Percentiles rank a stretch among this genome's conserved stretches.
Conservation (phyloP, 768 basidiomycete genomes). For the Gymnopilus dilepis region DNA sequence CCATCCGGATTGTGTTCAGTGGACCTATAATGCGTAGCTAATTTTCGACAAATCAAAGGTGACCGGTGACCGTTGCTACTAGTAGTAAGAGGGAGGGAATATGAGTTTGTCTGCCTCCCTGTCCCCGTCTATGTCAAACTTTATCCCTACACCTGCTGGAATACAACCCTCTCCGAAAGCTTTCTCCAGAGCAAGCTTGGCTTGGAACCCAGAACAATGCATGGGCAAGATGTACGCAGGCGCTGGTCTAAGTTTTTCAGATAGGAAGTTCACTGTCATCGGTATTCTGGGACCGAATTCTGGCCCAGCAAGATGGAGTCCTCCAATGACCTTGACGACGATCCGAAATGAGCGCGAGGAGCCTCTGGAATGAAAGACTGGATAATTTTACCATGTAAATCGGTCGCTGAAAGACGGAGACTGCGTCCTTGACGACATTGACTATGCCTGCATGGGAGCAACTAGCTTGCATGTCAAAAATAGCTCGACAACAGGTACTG, state of each 20-base stretch:
- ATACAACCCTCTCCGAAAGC: constrained; percentile 80
- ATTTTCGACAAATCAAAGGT: too few relatives aligned
- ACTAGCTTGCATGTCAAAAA: constrained; percentile 26
- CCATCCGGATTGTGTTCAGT: too few relatives aligned
- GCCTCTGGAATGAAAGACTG: too few relatives aligned
- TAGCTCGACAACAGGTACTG: too few relatives aligned
- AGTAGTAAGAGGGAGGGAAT: constrained; percentile 36
- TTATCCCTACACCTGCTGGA: constrained; percentile 77
- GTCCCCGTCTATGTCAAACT: constrained; percentile 60
- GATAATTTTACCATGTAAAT: constrained; percentile 67
- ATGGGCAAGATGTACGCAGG: constrained; percentile 80
- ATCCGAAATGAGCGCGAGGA: too few relatives aligned
- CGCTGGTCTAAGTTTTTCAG: constrained; percentile 59
- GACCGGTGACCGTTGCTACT: too few relatives aligned
- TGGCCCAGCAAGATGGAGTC: constrained; percentile 80
- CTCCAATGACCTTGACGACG: constrained; percentile 69
- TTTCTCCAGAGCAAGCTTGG: constrained; percentile 70
- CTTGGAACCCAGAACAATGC: constrained; percentile 85
- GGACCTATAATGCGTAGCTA: too few relatives aligned
- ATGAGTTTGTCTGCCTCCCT: constrained; percentile 44
- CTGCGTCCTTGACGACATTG: constrained; percentile 78
- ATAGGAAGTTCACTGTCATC: constrained; percentile 74
- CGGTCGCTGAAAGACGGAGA: constrained; percentile 64
- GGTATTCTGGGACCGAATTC: constrained; percentile 67
- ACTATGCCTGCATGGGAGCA: constrained; percentile 82